Evolutionary conservation across 495 filamentous ascomycete genomes (phyloP).

Genomic region (Podospora sp.): DNA sequence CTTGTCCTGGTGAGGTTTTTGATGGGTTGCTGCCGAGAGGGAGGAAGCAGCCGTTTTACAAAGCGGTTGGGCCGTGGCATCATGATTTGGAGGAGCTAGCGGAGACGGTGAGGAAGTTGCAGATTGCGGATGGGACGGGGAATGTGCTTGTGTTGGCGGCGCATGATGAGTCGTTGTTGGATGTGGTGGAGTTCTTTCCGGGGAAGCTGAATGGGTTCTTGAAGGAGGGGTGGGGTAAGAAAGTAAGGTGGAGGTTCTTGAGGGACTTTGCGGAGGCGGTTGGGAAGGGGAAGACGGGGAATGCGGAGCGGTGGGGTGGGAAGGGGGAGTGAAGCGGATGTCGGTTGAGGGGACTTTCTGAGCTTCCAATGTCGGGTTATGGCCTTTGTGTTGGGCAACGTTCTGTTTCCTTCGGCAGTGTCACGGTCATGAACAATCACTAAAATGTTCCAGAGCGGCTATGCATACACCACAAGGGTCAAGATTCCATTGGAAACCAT

Average conservation of each 20-base stretch:
- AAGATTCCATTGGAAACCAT: no score
- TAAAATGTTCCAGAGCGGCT: no score
- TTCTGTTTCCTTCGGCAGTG: no score
- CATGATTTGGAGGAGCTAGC: constrained; percentile 31
- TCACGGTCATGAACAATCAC: no score
- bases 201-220: constrained; percentile 52
- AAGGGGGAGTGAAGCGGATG: background rate
- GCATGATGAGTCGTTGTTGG: constrained; percentile 53
- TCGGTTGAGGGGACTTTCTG: background rate
- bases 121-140: constrained; percentile 53
- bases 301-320: background rate
- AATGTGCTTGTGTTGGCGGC: constrained; percentile 56
- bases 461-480: no score
- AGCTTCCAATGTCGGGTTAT: no score
- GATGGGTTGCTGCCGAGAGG: background rate
- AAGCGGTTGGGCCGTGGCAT: constrained; percentile 29
- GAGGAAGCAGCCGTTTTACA: constrained; percentile 42
- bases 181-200: constrained; percentile 56
- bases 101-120: constrained; percentile 47
- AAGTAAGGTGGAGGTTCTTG: constrained; percentile 58
- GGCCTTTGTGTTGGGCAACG: no score
- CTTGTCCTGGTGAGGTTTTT: background rate
- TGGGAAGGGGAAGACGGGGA: background rate
- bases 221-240: constrained; percentile 53
- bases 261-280: constrained; percentile 41